Base-by-base conservation (phyloP, 192 early-diverging fungal genomes). In the Lobosporangium transversale region DNA sequence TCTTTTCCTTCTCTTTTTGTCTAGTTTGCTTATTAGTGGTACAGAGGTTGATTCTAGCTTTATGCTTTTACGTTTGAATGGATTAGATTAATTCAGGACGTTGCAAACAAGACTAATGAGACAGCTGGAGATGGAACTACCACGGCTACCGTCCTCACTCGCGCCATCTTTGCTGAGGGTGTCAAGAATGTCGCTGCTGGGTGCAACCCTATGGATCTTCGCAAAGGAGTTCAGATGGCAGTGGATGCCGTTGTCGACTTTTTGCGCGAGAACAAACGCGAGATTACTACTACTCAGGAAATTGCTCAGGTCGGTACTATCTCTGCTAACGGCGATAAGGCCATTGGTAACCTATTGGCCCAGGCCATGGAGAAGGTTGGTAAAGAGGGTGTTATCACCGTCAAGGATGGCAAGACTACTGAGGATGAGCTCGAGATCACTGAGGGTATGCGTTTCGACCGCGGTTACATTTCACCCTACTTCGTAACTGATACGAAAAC, bases 351-450 rank as follows among this genome's bases (percentile, higher is more conserved):
- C 56, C 80, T 99, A 84, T 96, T 99, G 86, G 97, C 98, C 53
- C 93, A 94, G 68, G 98, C 98, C 33, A 99, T 99, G 98, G 97
- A 99, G 85, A 98, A 98, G 90, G 98, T 99, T 64, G 98, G 98
- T 65, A 99, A 99, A 87, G 98, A 99, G 86, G 98, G 98, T 66
- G 98, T 98, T 36, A 99, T 99, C 84, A 99, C 97, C 3, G 94
- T 97, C 78, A 95, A 97, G 89, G 98, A 98, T 84, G 98, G 98
- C 76, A 99, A 98, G 88, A 99, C 98, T 50, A 91, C 98, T 57
- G 91, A 94, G n/a, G 98, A 99, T 81, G 96, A 99, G 87, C 87
- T 99, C 43, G 96, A 96, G 79, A 93, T 99, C 85, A 99, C 98
- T 53, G 98, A 99, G 86, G 96, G 96, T 65, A 99, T 99, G 98